A percentile compares a stretch with the other conserved stretches of the same genome.
phyloP scores from a whole-genome alignment of 2,329 filamentous ascomycete genomes.

The Pseudocercospora crystallina region DNA sequence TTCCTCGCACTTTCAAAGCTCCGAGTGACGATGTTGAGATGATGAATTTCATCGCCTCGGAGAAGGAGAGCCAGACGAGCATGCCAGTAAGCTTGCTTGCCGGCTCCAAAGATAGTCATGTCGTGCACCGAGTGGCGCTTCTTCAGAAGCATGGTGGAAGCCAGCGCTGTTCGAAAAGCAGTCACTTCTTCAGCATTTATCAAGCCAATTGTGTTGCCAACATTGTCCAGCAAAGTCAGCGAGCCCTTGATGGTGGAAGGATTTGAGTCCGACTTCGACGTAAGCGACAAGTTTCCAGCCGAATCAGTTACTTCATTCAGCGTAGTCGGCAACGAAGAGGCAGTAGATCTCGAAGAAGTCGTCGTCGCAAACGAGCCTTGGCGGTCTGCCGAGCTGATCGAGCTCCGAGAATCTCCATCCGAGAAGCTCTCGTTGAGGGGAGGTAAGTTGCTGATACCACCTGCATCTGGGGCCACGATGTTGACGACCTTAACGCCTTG shows the following conservation, averaged over 20 bases:
- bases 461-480: constrained; percentile 41
- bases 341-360: constrained; percentile 30
- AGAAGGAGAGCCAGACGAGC: constrained; percentile 78
- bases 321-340: constrained; percentile 20
- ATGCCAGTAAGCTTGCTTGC: constrained; percentile 93
- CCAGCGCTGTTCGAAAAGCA: constrained; percentile 67
- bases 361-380: constrained; percentile 30
- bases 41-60: constrained; percentile 66
- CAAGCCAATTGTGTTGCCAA: constrained; percentile 60
- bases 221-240: constrained; percentile 58
- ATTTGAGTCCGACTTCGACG: constrained; percentile 29
- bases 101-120: constrained; percentile 81
- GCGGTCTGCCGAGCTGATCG: constrained; percentile 28
- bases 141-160: constrained; percentile 61
- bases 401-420: constrained; percentile 26
- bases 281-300: constrained; percentile 26
- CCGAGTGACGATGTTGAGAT: constrained; percentile 81
- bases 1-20: constrained; percentile 60
- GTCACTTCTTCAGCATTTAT: constrained; percentile 69
- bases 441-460: constrained; percentile 15
- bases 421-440: constrained; percentile 29
- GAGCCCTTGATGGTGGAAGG: constrained; percentile 54
- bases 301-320: constrained; percentile 27
- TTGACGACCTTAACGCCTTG: constrained; percentile 67
- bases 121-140: constrained; percentile 70